Percentiles rank a stretch among this genome's conserved stretches.
Evolutionary conservation across 108 stramenopile genomes (phyloP).

Genomic region (Cyclotella choctawhatcheeana): DNA sequence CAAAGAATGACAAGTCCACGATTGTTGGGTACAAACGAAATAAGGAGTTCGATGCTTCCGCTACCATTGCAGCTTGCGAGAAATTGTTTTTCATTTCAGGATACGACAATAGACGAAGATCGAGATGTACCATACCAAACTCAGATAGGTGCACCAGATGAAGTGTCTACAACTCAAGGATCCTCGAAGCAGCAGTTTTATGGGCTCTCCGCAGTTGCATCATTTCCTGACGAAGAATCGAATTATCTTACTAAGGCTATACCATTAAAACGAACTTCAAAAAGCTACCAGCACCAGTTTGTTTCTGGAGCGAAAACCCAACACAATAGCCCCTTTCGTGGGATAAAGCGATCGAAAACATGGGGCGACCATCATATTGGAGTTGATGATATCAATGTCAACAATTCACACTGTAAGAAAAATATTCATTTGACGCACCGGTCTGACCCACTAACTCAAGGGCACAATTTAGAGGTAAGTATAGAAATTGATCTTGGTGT

Average conservation of each 20-base stretch:
- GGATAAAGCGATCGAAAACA: not conserved
- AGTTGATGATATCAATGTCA: not conserved
- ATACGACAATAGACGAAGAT: conserved; percentile 46
- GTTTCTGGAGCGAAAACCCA: too few species aligned
- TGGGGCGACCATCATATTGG: not conserved
- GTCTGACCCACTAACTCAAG: not conserved
- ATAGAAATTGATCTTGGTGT: not conserved
- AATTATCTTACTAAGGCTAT: not conserved
- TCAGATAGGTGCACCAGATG: not conserved
- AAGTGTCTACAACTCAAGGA: not conserved
- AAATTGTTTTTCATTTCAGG: conserved; percentile 51
- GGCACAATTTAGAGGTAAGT: not conserved
- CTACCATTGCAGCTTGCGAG: conserved; percentile 37
- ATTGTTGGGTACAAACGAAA: not conserved
- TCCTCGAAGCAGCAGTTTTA: conserved; percentile 34
- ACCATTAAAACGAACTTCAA: not conserved
- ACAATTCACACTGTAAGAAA: not conserved
- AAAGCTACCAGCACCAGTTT: not conserved
- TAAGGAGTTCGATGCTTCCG: conserved; percentile 25
- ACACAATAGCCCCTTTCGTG: not conserved
- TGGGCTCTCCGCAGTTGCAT: conserved; percentile 44
- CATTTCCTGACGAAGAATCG: conserved; percentile 18
- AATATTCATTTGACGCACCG: not conserved
- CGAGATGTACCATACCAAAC: conserved; percentile 15
- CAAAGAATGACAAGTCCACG: conserved; percentile 17